A percentile compares a stretch with the other conserved stretches of the same genome.
Evolutionary conservation across 352 stramenopile genomes (phyloP).

Genomic region (Globisporangium mamillatum): DNA sequence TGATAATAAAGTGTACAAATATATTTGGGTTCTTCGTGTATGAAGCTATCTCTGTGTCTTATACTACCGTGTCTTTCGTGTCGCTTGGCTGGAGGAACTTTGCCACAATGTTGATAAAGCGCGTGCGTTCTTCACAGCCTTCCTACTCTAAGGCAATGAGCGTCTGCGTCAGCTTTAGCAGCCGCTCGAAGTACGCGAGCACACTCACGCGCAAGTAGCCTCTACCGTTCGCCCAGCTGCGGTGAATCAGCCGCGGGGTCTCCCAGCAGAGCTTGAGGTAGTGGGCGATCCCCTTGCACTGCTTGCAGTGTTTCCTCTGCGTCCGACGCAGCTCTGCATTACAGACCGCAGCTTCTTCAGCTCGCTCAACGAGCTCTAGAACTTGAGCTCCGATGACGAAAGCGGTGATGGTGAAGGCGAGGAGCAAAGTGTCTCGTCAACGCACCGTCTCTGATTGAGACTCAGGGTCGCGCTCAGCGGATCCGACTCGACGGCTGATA

Average conservation of each 20-base stretch:
- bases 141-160: neutral
- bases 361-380: neutral
- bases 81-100: neutral
- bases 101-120: neutral
- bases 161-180: neutral
- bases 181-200: neutral
- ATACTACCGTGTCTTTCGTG: neutral
- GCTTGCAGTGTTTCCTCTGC: neutral
- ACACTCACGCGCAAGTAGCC: neutral
- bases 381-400: neutral
- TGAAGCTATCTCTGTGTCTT: neutral
- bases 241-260: neutral
- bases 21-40: no score
- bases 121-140: neutral
- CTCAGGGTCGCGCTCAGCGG: slow-evolving; percentile 2
- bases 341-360: neutral
- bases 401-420: neutral
- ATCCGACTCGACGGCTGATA: neutral
- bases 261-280: slow-evolving; percentile 1
- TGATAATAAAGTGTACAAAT: no score
- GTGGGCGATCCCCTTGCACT: neutral
- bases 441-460: neutral
- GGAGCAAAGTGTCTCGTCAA: neutral
- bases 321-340: neutral
- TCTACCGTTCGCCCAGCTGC: neutral